A percentile compares a stretch with the other conserved stretches of the same genome.
These are phyloP conservation scores for Amborella trichopoda DNA, from an alignment of 164 flowering plant species.

Conservation along the genomic window DNA sequence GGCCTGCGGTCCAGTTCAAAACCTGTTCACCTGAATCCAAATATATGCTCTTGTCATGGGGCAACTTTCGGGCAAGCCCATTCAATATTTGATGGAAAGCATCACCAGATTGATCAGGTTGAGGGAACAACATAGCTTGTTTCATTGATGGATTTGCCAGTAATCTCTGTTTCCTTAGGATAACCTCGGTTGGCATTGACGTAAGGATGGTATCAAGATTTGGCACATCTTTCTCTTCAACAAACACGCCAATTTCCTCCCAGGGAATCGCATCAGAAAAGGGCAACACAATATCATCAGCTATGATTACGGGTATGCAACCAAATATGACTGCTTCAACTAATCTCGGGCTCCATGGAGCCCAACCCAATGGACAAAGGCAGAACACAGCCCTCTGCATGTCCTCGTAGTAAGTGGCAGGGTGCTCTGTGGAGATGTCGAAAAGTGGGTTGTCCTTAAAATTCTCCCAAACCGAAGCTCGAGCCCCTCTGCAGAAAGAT, in stretches of 20 bases:
- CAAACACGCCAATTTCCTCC: conserved; percentile 92
- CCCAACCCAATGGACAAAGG: conserved; percentile 96
- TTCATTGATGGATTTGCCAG: conserved; percentile 91
- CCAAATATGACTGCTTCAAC: conserved; percentile 96
- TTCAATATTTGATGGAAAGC: conserved; percentile 90
- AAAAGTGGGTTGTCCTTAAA: conserved; percentile 92
- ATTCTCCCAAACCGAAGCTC: conserved; percentile 98
- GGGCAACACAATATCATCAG: conserved; percentile 91
- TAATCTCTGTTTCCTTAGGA: conserved; percentile 74
- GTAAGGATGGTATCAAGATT: conserved; percentile 80
- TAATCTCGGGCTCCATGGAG: conserved; percentile 97
- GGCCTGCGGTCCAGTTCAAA: conserved; percentile 92
- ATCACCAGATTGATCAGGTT: conserved; percentile 81
- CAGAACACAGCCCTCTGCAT: conserved; percentile 97
- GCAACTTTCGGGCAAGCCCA: conserved; percentile 82
- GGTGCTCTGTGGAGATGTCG: conserved; percentile 95
- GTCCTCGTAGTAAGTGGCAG: conserved; percentile 89
- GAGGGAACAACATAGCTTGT: conserved; percentile 84
- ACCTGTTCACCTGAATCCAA: conserved; percentile 45
- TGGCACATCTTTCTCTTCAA: conserved; percentile 80
- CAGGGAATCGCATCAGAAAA: conserved; percentile 97
- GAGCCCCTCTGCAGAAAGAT: conserved; percentile 78
- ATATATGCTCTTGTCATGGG: conserved; percentile 43
- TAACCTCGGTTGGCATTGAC: conserved; percentile 69
- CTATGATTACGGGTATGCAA: conserved; percentile 91